Conservation (phyloP, 768 basidiomycete genomes). For the Austroboletus eburneus region DNA sequence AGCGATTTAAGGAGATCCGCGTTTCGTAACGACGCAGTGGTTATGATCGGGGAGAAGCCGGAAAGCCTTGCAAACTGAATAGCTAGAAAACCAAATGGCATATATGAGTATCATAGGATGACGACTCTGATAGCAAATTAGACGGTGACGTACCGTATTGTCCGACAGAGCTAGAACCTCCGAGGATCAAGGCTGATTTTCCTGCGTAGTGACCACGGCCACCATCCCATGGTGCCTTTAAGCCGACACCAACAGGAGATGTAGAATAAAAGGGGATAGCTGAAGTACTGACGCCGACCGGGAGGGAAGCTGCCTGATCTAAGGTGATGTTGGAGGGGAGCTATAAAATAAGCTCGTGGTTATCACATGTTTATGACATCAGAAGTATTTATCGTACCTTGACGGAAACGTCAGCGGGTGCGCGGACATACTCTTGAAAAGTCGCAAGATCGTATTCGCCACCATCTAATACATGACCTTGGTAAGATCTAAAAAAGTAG, state of each 20-base stretch:
- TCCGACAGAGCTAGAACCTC: slow-evolving; percentile 36
- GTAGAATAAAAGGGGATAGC: slow-evolving; percentile 31
- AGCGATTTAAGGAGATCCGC: slow-evolving; percentile 29
- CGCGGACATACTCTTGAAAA: slow-evolving; percentile 28
- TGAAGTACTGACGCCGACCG: slow-evolving; percentile 30
- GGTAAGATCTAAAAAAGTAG: slow-evolving; percentile 16
- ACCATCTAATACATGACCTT: not conserved
- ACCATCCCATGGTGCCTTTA: slow-evolving; percentile 34
- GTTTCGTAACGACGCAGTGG: slow-evolving; percentile 38
- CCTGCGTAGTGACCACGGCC: slow-evolving; percentile 27
- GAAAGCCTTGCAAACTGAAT: slow-evolving; percentile 35
- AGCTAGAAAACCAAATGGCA: too few relatives aligned
- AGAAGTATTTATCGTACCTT: slow-evolving; percentile 11
- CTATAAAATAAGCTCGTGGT: slow-evolving; percentile 10
- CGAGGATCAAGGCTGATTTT: slow-evolving; percentile 34
- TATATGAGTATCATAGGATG: slow-evolving; percentile 1
- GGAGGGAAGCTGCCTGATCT: slow-evolving; percentile 38
- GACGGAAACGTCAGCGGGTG: slow-evolving; percentile 17
- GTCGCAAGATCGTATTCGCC: slow-evolving; percentile 1
- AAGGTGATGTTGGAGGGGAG: slow-evolving; percentile 37
- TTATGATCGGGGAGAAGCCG: slow-evolving; percentile 35
- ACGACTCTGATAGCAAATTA: slow-evolving; percentile 20
- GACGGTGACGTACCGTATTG: slow-evolving; percentile 32
- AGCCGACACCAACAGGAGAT: slow-evolving; percentile 24
- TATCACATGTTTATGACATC: not conserved